Base-by-base conservation (phyloP, 2,329 filamentous ascomycete genomes). In the Coniochaeta pulveracea region DNA sequence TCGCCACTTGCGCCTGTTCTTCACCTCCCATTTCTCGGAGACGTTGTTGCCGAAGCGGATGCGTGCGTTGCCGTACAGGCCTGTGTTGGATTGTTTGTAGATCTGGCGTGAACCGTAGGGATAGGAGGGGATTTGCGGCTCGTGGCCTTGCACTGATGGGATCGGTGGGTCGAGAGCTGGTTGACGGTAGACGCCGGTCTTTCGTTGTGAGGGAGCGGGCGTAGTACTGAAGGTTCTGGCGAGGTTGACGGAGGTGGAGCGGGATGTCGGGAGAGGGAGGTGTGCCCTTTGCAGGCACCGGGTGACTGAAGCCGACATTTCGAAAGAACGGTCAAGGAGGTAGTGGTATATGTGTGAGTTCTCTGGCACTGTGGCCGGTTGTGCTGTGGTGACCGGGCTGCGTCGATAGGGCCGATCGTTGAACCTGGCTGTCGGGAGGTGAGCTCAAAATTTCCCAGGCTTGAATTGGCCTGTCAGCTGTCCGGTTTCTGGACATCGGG, bases 11-110 rank as follows among this genome's bases (percentile, higher is more conserved):
- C 83, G 73, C 29, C 76, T 72, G 33, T 76, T 77, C 61, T 85
- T 88, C 49, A 71, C 70, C 51, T 77, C 69, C 49, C 78, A 70
- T 46, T 76, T 68, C 44, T 70, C 63, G 27, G 75, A 76, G 33
- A 89, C 76, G 45, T 73, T 80, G 70, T 89, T 86, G 53, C 84
- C 84, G 57, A 81, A 85, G 33, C 76, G 81, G 51, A 88, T 80
- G 48, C 74, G 74, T 42, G 74, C 64, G 25, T 59, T 59, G 45
- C 79, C 84, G 60, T 83, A 85, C 7, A 86, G 74, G 28, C 80
- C 80, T 37, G 62, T 66, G 63, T 86, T 84, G 45, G 79, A 77
- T 58, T 91, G 84, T 61, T 89, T 88, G 69, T 83, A 91, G 43
- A 77, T 61, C 41, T 54, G 63, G 36, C 78, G 72, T 34, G 72